These are phyloP conservation scores for Calonectria henricotiae DNA, from an alignment of 2,329 filamentous ascomycete genomes.

Conservation along the genomic window DNA sequence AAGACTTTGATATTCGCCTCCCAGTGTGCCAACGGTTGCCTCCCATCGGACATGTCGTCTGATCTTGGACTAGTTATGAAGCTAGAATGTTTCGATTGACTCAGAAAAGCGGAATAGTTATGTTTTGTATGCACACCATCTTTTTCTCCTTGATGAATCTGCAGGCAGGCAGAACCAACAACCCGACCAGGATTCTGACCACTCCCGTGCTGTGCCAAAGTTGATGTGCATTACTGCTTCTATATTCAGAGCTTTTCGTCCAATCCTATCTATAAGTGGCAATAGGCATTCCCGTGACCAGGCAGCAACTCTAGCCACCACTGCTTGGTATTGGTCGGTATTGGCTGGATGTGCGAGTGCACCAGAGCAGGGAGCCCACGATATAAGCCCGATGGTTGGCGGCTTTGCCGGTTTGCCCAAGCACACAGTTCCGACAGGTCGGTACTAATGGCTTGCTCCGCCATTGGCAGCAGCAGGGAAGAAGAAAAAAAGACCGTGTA, in stretches of 20 bases:
- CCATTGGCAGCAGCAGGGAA: not conserved
- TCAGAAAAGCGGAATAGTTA: not conserved
- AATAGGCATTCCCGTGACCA: not conserved
- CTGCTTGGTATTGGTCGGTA: not conserved
- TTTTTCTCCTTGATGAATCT: not conserved
- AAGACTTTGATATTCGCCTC: not conserved
- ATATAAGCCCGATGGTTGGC: constrained; percentile 6
- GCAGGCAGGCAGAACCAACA: constrained; percentile 1
- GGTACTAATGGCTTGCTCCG: constrained; percentile 26
- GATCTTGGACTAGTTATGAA: constrained; percentile 1
- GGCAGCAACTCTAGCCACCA: constrained; percentile 9
- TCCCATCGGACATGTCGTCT: constrained; percentile 7
- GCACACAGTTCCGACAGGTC: constrained; percentile 27
- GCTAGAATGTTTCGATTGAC: not conserved
- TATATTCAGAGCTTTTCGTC: constrained; percentile 2
- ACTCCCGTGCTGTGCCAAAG: not conserved
- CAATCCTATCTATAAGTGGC: constrained; percentile 12
- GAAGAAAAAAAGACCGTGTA: no score
- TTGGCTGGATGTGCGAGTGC: constrained; percentile 1
- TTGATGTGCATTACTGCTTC: not conserved
- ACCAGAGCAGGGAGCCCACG: not conserved
- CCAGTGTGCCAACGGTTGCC: not conserved
- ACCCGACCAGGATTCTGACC: not conserved
- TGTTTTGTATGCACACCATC: constrained; percentile 5
- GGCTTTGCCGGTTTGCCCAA: constrained; percentile 25